Percentiles rank a stretch among this genome's conserved stretches.
Conservation (phyloP, 2,329 filamentous ascomycete species). For the Sphaerostilbella broomeana region DNA sequence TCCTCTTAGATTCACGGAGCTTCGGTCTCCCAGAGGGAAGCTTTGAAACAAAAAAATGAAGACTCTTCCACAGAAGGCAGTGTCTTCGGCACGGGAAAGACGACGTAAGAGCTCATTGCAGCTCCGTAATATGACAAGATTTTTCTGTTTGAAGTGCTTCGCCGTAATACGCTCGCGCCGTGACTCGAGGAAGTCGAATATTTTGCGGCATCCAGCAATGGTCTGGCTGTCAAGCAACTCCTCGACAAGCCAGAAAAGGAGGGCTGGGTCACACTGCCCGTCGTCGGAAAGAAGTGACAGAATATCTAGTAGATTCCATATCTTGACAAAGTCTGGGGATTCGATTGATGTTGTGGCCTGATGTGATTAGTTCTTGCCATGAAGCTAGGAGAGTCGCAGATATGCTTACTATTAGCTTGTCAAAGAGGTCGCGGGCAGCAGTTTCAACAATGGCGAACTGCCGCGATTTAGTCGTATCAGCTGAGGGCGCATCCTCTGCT, state of each 20-base stretch:
- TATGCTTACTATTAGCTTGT: slow-evolving; percentile 62
- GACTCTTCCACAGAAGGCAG: slow-evolving; percentile 92
- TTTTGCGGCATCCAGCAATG: slow-evolving; percentile 79
- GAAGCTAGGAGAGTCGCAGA: slow-evolving; percentile 5
- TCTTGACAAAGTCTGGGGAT: slow-evolving; percentile 67
- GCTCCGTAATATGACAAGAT: slow-evolving; percentile 80
- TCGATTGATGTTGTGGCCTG: slow-evolving; percentile 71
- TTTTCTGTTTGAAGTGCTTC: slow-evolving; percentile 73
- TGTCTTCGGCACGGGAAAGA: slow-evolving; percentile 91
- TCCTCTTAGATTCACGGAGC: slow-evolving; percentile 90
- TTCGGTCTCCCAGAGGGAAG: slow-evolving; percentile 92
- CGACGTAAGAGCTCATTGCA: slow-evolving; percentile 94
- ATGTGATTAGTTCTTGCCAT: slow-evolving; percentile 27
- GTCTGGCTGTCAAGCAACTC: slow-evolving; percentile 95
- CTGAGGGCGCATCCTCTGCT: slow-evolving; percentile 30
- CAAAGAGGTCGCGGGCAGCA: slow-evolving; percentile 74
- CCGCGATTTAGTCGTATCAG: slow-evolving; percentile 35
- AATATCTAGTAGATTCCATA: slow-evolving; percentile 93
- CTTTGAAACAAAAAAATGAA: slow-evolving; percentile 99
- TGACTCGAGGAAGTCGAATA: slow-evolving; percentile 94
- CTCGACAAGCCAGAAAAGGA: slow-evolving; percentile 87
- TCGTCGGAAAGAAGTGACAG: slow-evolving; percentile 82
- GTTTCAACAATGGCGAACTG: slow-evolving; percentile 73
- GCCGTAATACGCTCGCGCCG: slow-evolving; percentile 81
- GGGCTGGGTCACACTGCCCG: slow-evolving; percentile 67